Percentiles rank a stretch among this genome's conserved stretches.
phyloP scores from a whole-genome alignment of 352 stramenopile species.

The Pelagophyceae sp. region DNA sequence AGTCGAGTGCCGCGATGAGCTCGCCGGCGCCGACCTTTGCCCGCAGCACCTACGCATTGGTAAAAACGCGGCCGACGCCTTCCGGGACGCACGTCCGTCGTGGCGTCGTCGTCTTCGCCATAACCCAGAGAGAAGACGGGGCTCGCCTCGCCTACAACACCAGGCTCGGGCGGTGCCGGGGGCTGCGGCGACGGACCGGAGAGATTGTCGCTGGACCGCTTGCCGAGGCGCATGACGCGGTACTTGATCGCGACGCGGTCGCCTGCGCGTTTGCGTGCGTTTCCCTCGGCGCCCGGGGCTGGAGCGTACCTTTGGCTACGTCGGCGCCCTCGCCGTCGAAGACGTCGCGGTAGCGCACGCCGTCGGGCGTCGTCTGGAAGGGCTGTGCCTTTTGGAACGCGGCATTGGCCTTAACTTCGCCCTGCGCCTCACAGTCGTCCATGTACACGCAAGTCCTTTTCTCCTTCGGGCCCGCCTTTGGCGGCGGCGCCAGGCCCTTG shows the following conservation, averaged over 20 bases:
- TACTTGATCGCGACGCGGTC: conserved; percentile 8
- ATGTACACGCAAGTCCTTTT: neutral
- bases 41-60: too few species aligned
- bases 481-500: conserved; percentile 1
- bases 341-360: conserved; percentile 12
- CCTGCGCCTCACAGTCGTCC: conserved; percentile 1
- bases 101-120: conserved; percentile 18
- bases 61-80: too few species aligned
- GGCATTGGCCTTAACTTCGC: neutral
- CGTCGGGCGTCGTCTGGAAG: neutral
- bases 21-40: neutral
- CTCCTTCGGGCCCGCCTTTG: neutral
- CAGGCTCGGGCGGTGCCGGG: neutral
- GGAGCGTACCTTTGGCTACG: too few species aligned
- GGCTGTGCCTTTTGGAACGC: neutral
- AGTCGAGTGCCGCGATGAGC: conserved; percentile 12
- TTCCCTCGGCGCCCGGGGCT: too few species aligned
- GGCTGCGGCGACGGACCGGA: neutral
- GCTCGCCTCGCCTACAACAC: conserved; percentile 5
- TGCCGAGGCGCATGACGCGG: conserved; percentile 13
- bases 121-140: conserved; percentile 16
- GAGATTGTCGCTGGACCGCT: neutral
- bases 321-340: neutral
- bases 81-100: conserved; percentile 13
- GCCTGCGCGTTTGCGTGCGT: too few species aligned